phyloP scores from a whole-genome alignment of 768 basidiomycete genomes.

The Boletus tomentosulus region DNA sequence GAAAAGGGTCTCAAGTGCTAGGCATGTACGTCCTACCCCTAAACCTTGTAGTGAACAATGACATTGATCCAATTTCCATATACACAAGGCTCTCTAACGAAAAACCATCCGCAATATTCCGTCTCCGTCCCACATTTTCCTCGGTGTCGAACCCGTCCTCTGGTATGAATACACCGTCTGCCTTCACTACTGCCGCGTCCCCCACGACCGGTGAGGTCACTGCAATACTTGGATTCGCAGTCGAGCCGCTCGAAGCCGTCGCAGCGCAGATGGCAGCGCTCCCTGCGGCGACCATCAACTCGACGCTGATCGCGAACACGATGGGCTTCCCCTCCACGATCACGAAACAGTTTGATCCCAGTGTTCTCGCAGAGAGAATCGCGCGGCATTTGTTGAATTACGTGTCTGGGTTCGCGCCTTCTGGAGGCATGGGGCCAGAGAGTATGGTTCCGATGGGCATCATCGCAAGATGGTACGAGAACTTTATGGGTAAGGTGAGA shows the following conservation, averaged over 20 bases:
- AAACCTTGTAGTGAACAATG: neutral
- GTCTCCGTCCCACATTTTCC: slow-evolving; percentile 64
- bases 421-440: slow-evolving; percentile 44
- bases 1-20: slow-evolving; percentile 79
- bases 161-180: slow-evolving; percentile 29
- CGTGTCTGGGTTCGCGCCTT: slow-evolving; percentile 56
- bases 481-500: slow-evolving; percentile 53
- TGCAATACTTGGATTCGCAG: slow-evolving; percentile 72
- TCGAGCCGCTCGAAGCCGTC: slow-evolving; percentile 70
- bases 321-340: slow-evolving; percentile 12
- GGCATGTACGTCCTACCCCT: slow-evolving; percentile 58
- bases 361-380: slow-evolving; percentile 22
- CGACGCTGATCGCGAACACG: slow-evolving; percentile 15
- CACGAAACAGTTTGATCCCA: slow-evolving; percentile 9
- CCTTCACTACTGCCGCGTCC: slow-evolving; percentile 28
- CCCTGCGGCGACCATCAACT: slow-evolving; percentile 30
- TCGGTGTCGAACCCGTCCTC: slow-evolving; percentile 28
- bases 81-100: slow-evolving; percentile 75
- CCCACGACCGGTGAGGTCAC: slow-evolving; percentile 47
- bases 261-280: slow-evolving; percentile 51
- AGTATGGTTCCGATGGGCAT: slow-evolving; percentile 57
- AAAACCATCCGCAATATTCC: slow-evolving; percentile 87
- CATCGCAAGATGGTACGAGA: slow-evolving; percentile 71
- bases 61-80: neutral
- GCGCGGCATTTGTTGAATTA: slow-evolving; percentile 77